Evolutionary conservation across 2,329 filamentous ascomycete genomes (phyloP).

Genomic region (Akanthomyces muscarius): DNA sequence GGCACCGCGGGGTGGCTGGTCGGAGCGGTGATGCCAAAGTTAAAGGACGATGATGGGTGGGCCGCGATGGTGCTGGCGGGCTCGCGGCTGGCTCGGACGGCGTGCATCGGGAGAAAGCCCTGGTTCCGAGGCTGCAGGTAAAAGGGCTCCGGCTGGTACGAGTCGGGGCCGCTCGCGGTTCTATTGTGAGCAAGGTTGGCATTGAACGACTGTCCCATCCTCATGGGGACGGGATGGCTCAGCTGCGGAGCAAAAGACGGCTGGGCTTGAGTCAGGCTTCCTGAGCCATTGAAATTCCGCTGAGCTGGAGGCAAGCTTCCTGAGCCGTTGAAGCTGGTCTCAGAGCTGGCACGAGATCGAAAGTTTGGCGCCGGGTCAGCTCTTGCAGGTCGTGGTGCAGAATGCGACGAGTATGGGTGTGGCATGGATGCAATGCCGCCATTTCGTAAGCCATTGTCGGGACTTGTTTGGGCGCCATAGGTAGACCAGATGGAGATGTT

Average conservation of each 20-base stretch:
- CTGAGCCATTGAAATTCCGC: neutral
- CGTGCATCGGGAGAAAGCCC: slow-evolving; percentile 6
- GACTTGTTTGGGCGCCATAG: neutral
- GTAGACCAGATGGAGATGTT: neutral
- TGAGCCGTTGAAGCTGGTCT: neutral
- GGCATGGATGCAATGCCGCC: neutral
- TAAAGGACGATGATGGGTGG: too few species aligned
- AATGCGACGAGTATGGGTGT: neutral
- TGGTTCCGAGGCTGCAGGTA: neutral
- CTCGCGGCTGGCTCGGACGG: neutral
- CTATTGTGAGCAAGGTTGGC: too few species aligned
- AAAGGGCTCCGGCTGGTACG: neutral
- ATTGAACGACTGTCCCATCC: neutral
- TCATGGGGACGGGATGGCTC: neutral
- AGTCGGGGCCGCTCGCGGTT: neutral
- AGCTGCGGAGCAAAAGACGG: neutral
- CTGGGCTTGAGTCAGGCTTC: neutral
- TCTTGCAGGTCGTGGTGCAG: neutral
- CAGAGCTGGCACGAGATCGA: neutral
- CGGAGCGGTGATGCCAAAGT: too few species aligned
- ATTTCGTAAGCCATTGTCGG: too few species aligned
- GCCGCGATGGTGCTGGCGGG: neutral
- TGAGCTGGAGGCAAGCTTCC: neutral
- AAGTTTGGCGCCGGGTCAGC: neutral
- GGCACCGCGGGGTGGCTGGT: neutral